These are phyloP conservation scores for Durusdinium trenchii DNA, from an alignment of 73 alveolate genomes.

Conservation along the genomic window DNA sequence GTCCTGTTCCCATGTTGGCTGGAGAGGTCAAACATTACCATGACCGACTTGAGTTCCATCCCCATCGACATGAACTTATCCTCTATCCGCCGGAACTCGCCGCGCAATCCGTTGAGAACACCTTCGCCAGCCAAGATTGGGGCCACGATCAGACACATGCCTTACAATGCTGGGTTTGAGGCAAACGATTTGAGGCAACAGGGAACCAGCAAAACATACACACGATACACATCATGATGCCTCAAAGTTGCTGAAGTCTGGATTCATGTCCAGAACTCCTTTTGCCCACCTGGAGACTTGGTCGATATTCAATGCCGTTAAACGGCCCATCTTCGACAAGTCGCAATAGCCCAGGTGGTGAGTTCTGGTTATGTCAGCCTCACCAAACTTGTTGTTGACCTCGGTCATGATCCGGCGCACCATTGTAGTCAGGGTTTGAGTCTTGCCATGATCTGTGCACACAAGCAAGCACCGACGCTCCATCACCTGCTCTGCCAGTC, in stretches of 20 bases:
- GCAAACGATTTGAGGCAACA: neutral
- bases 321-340: constrained; percentile 1
- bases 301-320: neutral
- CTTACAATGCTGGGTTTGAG: neutral
- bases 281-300: neutral
- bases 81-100: constrained; percentile 12
- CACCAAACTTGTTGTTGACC: neutral
- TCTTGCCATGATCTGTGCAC: neutral
- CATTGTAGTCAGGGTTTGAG: neutral
- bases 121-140: constrained; percentile 52
- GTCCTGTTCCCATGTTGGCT: constrained; percentile 40
- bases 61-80: neutral
- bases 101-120: neutral
- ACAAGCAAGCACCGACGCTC: neutral
- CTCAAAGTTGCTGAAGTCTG: neutral
- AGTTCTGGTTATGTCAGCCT: neutral
- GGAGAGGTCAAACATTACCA: neutral
- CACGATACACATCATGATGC: neutral
- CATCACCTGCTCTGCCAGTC: neutral
- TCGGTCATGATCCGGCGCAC: neutral
- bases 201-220: neutral
- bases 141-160: neutral
- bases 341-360: constrained; percentile 31
- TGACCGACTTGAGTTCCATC: neutral
- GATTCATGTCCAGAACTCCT: neutral